phyloP scores from a whole-genome alignment of 2,329 filamentous ascomycete species.

The Pseudocercospora eumusae region DNA sequence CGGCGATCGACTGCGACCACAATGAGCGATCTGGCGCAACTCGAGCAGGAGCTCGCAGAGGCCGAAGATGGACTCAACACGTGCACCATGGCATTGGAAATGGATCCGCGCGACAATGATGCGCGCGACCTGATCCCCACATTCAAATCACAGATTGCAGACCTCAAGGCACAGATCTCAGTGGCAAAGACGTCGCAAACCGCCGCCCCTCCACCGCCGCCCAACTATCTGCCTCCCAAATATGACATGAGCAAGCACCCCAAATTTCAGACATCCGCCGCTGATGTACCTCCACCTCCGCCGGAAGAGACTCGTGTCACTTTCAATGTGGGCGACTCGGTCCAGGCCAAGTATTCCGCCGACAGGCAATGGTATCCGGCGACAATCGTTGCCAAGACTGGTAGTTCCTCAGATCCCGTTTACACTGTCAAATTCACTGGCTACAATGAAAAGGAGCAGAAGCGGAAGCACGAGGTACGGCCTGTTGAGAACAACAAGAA shows the following conservation, averaged over 20 bases:
- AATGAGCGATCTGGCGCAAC: slow-evolving; percentile 66
- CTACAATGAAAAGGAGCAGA: slow-evolving; percentile 77
- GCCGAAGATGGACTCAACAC: slow-evolving; percentile 33
- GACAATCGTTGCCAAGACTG: slow-evolving; percentile 89
- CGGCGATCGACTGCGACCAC: slow-evolving; percentile 10
- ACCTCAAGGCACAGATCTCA: slow-evolving; percentile 77
- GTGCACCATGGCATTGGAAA: slow-evolving; percentile 31
- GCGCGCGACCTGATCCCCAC: slow-evolving; percentile 75
- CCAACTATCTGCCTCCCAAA: slow-evolving; percentile 24
- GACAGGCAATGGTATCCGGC: slow-evolving; percentile 91
- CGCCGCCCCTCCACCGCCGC: slow-evolving; percentile 42
- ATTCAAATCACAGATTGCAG: slow-evolving; percentile 76
- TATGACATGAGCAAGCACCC: slow-evolving; percentile 63
- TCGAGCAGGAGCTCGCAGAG: slow-evolving; percentile 72
- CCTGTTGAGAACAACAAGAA: slow-evolving; percentile 65
- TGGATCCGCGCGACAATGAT: slow-evolving; percentile 75
- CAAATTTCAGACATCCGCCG: slow-evolving; percentile 54
- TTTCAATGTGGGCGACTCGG: slow-evolving; percentile 85
- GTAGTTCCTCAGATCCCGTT: slow-evolving; percentile 84
- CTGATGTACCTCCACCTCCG: slow-evolving; percentile 36
- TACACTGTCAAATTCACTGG: slow-evolving; percentile 95
- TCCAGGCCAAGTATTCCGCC: slow-evolving; percentile 89
- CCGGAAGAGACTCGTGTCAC: slow-evolving; percentile 49
- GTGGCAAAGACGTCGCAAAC: slow-evolving; percentile 58
- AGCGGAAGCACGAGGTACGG: slow-evolving; percentile 77